Evolutionary conservation across 176 grass and related monocot genomes (phyloP), one percentile per base, ranked within the genome.

Genomic region (Oryza glumipatula): DNA sequence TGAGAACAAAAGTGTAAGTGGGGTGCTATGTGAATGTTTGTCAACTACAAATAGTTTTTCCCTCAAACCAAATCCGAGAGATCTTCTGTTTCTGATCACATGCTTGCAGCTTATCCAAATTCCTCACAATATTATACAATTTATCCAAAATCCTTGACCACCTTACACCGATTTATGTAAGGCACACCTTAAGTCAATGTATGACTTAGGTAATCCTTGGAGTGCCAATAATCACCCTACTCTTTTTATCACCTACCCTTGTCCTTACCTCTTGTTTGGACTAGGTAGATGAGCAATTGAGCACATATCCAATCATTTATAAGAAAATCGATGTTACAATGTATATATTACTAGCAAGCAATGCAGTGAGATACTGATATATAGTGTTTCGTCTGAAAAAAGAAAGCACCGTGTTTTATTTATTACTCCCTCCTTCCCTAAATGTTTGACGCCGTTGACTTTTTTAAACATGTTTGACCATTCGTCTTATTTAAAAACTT

Each of bases 211-310:
- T 10, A 48, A 16, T 24, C 22, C 12, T 51, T 45, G 14, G 65
- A 60, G 43, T 56, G 54, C 44, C 44, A 23, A 78, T 44, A n/a
- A 6, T 32, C 67, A 24, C 4, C 4, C 48, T 1, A 38, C 26
- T 21, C 74, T 16, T 24, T 72, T 56, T 17, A 15, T 51, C 63
- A 78, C 80, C 80, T 0, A 33, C 60, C 45, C 86, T 60, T 79
- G 81, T 88, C 68, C 69, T 73, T 36, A 45, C 46, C 47, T 68
- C 68, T 88, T 73, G 61, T 79, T 80, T 47, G 36, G 17, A 61
- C 48, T 16, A 52, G 49, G 14, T 0, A 23, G 65, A 78, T 46
- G 2, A 21, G 26, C 26, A 26, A 26, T 26, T 26, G 26, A 26
- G 38, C 48, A 16, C 12, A 46, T 9, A 16, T 52, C 49, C 14